Base-by-base conservation (phyloP, 768 basidiomycete species). In the Mycena chlorophos region DNA sequence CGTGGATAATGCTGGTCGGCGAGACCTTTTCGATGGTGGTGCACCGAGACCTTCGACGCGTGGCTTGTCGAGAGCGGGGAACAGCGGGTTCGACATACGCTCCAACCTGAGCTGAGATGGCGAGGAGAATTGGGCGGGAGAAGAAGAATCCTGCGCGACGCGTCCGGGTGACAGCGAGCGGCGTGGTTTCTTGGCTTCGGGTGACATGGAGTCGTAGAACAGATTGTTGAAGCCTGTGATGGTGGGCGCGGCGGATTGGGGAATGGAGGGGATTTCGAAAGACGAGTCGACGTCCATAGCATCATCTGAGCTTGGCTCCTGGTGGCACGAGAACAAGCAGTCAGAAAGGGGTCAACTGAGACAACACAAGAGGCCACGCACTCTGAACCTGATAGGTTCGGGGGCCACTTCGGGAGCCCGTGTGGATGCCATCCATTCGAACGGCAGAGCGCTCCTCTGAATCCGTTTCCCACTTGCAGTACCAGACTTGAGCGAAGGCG, bases 231-330 rank as follows among this genome's bases (percentile, higher is more conserved):
- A 84, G n/a, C 69, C 73, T 6, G 77, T 79, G 31, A 78, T 69
- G 0, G 81, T 78, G 0, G 84, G 78, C 14, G 77, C 80, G 22
- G 81, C 78, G 10, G 85, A 81, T 23, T 75, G 65, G 45, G 79
- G 77, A 30, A 68, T 69, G 51, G 69, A 55, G 64, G 73, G 68
- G 46, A 74, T 70, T 43, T 69, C 67, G 56, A 74, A 78, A 19
- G 81, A 81, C 17, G 80, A 78, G 66, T 93, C 91, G 30, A 92
- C 79, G 60, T 93, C 91, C 91, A 92, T 93, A 27, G 85, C 86
- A 69, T 89, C 79, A 62, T 84, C 81, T 39, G 72, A 73, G 16
- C 76, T 68, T 8, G 73, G 71, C 40, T 71, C 67, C 57, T 71
- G 70, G 17, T 73, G 71, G 46, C 46, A 40, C 54, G 57, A 46